Evolutionary conservation across 352 stramenopile species (phyloP).

Genomic region (Peronospora farinosa): DNA sequence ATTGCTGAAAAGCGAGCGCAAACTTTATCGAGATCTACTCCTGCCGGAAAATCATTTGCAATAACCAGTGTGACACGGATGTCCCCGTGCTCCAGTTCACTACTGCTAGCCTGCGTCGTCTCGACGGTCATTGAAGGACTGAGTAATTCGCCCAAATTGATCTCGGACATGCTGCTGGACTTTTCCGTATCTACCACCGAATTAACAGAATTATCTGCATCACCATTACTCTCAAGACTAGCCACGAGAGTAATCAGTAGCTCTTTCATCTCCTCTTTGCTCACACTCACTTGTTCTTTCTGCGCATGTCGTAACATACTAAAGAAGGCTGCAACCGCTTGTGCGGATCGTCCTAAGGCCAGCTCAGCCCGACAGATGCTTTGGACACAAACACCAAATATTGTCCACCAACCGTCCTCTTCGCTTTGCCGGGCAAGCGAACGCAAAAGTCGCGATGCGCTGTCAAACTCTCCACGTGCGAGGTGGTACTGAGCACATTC

Average conservation of each 20-base stretch:
- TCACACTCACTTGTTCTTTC: conserved; percentile 40
- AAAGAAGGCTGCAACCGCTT: conserved; percentile 54
- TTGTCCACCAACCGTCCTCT: conserved; percentile 70
- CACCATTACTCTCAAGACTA: conserved; percentile 21
- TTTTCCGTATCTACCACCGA: conserved; percentile 1
- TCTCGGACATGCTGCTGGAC: conserved; percentile 6
- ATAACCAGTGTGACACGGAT: conserved; percentile 50
- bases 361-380: conserved; percentile 57
- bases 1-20: conserved; percentile 35
- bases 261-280: conserved; percentile 40
- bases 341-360: conserved; percentile 40
- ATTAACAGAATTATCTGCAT: background rate
- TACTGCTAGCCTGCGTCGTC: conserved; percentile 44
- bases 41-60: conserved; percentile 51
- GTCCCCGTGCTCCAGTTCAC: conserved; percentile 44
- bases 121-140: conserved; percentile 41
- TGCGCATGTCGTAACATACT: conserved; percentile 54
- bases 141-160: conserved; percentile 58
- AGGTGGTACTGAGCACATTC: conserved; percentile 68
- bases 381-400: conserved; percentile 46
- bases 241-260: conserved; percentile 46
- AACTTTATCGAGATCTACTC: conserved; percentile 52
- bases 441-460: conserved; percentile 54
- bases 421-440: conserved; percentile 64
- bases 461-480: conserved; percentile 49